Evolutionary conservation across 129 eudicot species (phyloP).

Genomic region (Saussurea involucrata): DNA sequence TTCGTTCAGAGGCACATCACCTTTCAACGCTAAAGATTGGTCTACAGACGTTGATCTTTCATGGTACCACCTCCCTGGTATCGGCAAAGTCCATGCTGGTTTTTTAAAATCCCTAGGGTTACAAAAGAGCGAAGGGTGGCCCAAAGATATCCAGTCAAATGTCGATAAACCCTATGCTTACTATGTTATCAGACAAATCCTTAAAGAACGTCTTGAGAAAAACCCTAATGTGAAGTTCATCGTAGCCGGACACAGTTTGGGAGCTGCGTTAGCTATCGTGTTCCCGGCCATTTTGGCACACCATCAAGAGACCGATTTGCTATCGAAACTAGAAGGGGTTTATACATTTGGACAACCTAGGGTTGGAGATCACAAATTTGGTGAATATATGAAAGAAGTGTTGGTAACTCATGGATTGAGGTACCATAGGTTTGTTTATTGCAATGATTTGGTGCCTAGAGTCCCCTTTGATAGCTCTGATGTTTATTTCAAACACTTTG

Average conservation of each 20-base stretch:
- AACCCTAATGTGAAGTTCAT: constrained; percentile 34
- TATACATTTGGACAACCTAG: constrained; percentile 64
- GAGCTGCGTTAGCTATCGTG: constrained; percentile 45
- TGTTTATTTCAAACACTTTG: constrained; percentile 58
- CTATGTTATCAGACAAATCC: constrained; percentile 30
- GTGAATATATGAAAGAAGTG: constrained; percentile 19
- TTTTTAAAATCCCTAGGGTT: constrained; percentile 41
- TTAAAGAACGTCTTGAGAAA: constrained; percentile 11
- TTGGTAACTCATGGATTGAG: not conserved
- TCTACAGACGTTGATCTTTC: constrained; percentile 49
- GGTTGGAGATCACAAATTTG: constrained; percentile 44
- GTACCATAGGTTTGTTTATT: constrained; percentile 46
- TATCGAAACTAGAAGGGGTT: constrained; percentile 36
- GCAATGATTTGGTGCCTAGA: constrained; percentile 47
- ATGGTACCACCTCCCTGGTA: constrained; percentile 48
- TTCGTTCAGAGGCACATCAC: constrained; percentile 60
- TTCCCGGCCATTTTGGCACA: constrained; percentile 39
- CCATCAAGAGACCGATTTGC: constrained; percentile 32
- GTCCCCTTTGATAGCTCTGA: constrained; percentile 37
- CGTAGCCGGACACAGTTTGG: constrained; percentile 57
- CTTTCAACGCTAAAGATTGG: constrained; percentile 54
- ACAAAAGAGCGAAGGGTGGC: constrained; percentile 24
- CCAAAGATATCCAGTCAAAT: constrained; percentile 19
- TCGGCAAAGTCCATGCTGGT: constrained; percentile 48
- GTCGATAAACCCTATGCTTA: constrained; percentile 35